Base-by-base conservation (phyloP, 1,284 basidiomycete genomes). In the Anthracocystis walkeri region DNA sequence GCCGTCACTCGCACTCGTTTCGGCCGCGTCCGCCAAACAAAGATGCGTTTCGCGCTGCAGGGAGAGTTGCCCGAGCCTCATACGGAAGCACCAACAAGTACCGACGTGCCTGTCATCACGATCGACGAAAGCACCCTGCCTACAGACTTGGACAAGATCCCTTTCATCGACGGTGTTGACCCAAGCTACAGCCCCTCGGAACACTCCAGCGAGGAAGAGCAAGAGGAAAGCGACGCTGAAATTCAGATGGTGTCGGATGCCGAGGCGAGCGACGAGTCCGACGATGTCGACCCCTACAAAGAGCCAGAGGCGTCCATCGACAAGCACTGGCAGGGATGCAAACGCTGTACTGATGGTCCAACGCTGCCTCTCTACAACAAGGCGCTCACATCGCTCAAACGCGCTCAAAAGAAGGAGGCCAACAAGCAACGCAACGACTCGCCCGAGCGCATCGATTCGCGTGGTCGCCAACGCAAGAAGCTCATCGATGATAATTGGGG, bases 261-360 rank as follows among this genome's bases (percentile, higher is more conserved):
- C 7, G 62, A 51, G 3, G 55, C 58, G 27, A 18, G 29, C 48
- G 29, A 49, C 35, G 45, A 38, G 6, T 60, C 48, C 55, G 66
- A 69, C 14, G 58, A 50, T 1, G 29, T 29, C 2, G 59, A 65
- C 6, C 18, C 42, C 12, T 69, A 69, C 35, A 16, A 65, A 21
- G 52, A 58, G 31, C 67, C 73, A 3, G 46, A 69, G 16, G 29
- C 58, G 42, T 29, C 49, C 11, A 27, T 69, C 51, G 63, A 74
- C 20, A 46, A 51, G 27, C 71, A 78, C 59, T 75, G 67, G 67
- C 55, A 54, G 5, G 46, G 18, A 4, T 78, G 75, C 58, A 66
- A 66, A 33, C 58, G 65, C 12, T 78, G 75, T 57, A 45, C 27
- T 0, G 75, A 71, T 25, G 56, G 60, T 12, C 75, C 75, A 0